A percentile compares a stretch with the other conserved stretches of the same genome.
phyloP scores from a whole-genome alignment of 306 rosid genomes.

The Quercus alba region DNA sequence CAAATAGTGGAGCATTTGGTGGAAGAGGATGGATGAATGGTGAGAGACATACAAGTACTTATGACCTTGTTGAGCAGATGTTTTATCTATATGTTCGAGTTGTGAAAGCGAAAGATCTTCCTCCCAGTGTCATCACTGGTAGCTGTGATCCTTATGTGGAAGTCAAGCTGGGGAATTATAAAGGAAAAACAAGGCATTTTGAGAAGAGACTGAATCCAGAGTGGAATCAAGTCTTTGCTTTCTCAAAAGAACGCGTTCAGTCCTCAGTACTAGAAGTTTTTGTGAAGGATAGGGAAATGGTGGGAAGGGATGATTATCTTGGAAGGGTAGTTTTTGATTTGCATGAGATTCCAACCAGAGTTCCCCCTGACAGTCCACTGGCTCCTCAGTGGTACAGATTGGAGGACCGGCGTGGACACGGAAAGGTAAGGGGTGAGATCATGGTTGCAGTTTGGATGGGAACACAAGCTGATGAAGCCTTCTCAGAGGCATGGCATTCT shows the following conservation, averaged over 20 bases:
- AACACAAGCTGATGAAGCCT: conserved; percentile 95
- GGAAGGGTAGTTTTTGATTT: conserved; percentile 82
- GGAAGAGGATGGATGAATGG: conserved; percentile 73
- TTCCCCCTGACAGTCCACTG: conserved; percentile 90
- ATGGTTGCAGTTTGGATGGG: conserved; percentile 99
- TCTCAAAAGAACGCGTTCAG: conserved; percentile 82
- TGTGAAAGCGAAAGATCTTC: conserved; percentile 77
- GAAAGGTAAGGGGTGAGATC: conserved; percentile 78
- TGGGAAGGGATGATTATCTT: conserved; percentile 84
- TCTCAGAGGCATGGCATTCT: conserved; percentile 93
- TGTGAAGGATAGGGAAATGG: conserved; percentile 80
- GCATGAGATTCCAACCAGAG: conserved; percentile 86
- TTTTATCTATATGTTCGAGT: conserved; percentile 75
- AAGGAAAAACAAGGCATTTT: conserved; percentile 74
- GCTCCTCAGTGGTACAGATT: conserved; percentile 96
- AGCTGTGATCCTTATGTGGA: conserved; percentile 93
- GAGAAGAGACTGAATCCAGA: conserved; percentile 83
- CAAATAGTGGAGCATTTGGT: conserved; percentile 47
- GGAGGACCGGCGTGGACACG: conserved; percentile 66
- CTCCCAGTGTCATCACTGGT: conserved; percentile 54
- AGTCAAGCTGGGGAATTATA: conserved; percentile 84
- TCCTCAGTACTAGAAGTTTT: conserved; percentile 78
- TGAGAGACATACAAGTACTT: conserved; percentile 68
- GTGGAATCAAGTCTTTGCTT: conserved; percentile 95
- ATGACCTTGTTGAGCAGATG: conserved; percentile 92